These are phyloP conservation scores for Quercus ilex DNA, from an alignment of 306 rosid species.

Conservation along the genomic window DNA sequence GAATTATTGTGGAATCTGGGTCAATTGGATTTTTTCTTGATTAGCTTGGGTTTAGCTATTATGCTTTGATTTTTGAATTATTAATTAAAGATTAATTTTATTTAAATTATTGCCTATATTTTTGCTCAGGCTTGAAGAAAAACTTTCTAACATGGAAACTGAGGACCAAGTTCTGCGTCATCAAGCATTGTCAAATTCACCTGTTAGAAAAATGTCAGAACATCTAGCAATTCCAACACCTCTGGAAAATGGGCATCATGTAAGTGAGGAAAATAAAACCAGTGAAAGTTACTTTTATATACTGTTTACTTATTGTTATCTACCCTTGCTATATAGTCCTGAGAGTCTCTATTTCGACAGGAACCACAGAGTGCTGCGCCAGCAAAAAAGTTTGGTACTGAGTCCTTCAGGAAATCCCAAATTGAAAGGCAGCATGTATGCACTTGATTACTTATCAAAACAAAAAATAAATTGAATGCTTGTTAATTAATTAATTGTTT, in stretches of 20 bases:
- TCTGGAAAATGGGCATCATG: constrained; percentile 65
- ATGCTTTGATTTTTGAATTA: neutral
- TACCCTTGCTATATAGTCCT: constrained; percentile 17
- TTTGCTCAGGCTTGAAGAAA: constrained; percentile 79
- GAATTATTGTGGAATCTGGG: neutral
- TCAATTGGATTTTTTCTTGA: neutral
- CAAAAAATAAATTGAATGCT: neutral
- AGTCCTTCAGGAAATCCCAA: constrained; percentile 59
- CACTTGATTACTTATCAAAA: neutral
- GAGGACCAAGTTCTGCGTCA: constrained; percentile 77
- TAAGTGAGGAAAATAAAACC: constrained; percentile 39
- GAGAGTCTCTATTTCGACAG: constrained; percentile 32
- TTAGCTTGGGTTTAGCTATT: neutral
- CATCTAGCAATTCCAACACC: constrained; percentile 33
- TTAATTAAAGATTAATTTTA: neutral
- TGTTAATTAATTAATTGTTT: constrained; percentile 14
- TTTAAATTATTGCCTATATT: constrained; percentile 16
- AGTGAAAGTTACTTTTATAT: constrained; percentile 6
- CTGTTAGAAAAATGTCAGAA: constrained; percentile 61
- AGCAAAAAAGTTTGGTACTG: constrained; percentile 54
- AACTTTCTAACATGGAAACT: constrained; percentile 73
- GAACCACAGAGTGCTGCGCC: constrained; percentile 34
- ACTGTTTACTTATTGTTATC: constrained; percentile 16
- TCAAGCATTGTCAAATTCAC: constrained; percentile 57
- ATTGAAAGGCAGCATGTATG: constrained; percentile 78